These are phyloP conservation scores for Picea abies DNA, from an alignment of 83 land plant genomes.

Conservation along the genomic window DNA sequence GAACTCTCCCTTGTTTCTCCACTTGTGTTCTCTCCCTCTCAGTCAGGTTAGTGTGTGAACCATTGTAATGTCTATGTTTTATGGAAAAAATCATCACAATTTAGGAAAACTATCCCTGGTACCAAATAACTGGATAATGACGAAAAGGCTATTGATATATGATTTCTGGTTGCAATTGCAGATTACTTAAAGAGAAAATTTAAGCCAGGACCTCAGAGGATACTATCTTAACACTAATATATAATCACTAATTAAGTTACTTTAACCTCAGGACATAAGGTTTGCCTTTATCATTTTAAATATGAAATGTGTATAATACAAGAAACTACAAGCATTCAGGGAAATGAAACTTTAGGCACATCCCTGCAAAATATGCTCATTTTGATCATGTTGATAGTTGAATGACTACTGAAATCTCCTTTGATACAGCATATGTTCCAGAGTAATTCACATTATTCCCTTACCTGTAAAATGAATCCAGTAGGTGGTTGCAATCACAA, in stretches of 20 bases:
- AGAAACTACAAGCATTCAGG: neutral
- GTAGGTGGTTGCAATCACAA: neutral
- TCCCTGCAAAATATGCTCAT: neutral
- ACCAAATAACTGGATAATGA: no score
- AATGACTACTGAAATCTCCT: neutral
- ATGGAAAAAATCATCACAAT: no score
- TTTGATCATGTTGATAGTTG: neutral
- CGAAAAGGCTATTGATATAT: no score
- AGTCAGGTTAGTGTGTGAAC: no score
- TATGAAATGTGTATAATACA: neutral
- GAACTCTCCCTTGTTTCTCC: no score
- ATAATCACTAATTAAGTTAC: neutral
- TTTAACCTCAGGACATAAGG: neutral
- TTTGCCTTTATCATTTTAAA: neutral
- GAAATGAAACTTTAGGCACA: neutral
- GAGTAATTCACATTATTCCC: slow-evolving; percentile 1
- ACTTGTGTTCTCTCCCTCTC: no score
- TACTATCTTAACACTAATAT: no score
- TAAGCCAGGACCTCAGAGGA: no score
- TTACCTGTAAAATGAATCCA: neutral
- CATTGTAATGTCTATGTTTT: no score
- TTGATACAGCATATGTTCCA: neutral
- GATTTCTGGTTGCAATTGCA: no score
- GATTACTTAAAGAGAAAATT: no score
- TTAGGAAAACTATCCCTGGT: no score